These are phyloP conservation scores for Gynostemma pentaphyllum DNA, from an alignment of 306 rosid genomes.

Conservation along the genomic window DNA sequence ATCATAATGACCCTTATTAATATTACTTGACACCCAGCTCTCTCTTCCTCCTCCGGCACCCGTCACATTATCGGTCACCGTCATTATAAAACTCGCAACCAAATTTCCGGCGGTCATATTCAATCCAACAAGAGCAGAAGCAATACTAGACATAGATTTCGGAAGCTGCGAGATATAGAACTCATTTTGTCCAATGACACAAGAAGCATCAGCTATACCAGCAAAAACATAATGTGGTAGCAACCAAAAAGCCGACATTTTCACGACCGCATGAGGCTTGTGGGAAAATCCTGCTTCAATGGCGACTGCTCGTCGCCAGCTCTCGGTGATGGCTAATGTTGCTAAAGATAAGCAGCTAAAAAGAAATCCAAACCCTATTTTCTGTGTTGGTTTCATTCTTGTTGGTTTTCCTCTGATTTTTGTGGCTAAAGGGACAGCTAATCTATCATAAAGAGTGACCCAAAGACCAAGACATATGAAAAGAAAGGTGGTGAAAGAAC, in stretches of 20 bases:
- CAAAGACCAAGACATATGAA: background rate
- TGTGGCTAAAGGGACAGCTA: background rate
- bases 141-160: background rate
- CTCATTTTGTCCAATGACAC: background rate
- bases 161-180: slow-evolving; percentile 1
- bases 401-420: background rate
- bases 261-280: background rate
- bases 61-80: background rate
- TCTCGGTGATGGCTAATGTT: background rate
- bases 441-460: background rate
- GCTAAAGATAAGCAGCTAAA: background rate
- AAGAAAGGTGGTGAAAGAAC: background rate
- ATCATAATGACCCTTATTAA: slow-evolving; percentile 9
- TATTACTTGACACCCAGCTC: slow-evolving; percentile 7
- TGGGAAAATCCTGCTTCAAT: background rate
- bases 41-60: background rate
- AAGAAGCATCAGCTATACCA: background rate
- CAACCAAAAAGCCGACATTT: slow-evolving; percentile 4
- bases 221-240: background rate
- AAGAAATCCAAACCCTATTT: background rate
- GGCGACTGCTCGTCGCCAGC: background rate
- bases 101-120: slow-evolving; percentile 4
- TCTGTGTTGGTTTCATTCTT: background rate
- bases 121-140: background rate
- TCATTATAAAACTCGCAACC: background rate